Base-by-base conservation (phyloP, 805 yeast genomes). In the Vanderwaltozyma tropicalis region DNA sequence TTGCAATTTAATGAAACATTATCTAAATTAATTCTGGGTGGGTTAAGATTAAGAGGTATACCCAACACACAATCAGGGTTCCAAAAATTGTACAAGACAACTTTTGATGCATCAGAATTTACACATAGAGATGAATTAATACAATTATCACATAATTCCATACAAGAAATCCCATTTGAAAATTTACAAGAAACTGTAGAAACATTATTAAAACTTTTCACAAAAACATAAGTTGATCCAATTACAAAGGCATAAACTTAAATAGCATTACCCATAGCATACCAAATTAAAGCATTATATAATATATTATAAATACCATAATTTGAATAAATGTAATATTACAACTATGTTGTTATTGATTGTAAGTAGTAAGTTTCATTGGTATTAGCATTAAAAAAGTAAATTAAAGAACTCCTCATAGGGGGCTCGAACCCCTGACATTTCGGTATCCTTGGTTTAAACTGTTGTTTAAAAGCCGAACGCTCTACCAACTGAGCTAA, bases 401-500 rank as follows among this genome's bases (percentile, higher is more conserved):
- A 21, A 21, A 21, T 7, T 6, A 6, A 44, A 50, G 61, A 58
- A 59, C 64, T 60, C 64, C 66, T 61, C 66, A 61, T 61, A 60
- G 64, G 65, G 66, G 65, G 65, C 62, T 62, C 66, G 65, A 62
- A 61, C 64, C 65, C 64, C 64, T 61, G 66, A 61, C 66, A 61
- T 61, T 61, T 61, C 63, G 64, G 61, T 59, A 31, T 40, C 43
- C 43, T 37, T 40, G 43, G 35, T 41, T 34, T 49, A 50, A 59
- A 48, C 53, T 45, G 31, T 36, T 49, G 61, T 67, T 62, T 72
- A 72, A 72, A 71, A 72, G 77, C 75, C 76, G 76, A 71, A 71
- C 76, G 76, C 76, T 72, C 76, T 72, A 72, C 76, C 78, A 71
- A 71, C 76, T 71, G 78, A 71, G 76, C 78, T 72, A 72, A 63